Base-by-base conservation (phyloP, 257 asterid genomes). In the Petunia secreta region DNA sequence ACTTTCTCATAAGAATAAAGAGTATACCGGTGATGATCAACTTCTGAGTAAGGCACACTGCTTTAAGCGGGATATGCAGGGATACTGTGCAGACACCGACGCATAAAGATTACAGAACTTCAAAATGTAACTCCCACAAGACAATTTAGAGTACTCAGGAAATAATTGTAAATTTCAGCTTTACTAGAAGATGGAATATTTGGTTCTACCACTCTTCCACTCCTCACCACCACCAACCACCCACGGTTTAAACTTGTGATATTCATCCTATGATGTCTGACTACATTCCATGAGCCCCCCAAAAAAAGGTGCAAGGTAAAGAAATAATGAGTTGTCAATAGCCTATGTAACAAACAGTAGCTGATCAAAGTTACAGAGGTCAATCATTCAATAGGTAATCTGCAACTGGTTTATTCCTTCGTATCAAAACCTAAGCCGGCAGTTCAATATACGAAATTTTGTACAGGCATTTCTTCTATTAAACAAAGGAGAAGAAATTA, bases 321-420 rank as follows among this genome's bases (percentile, higher is more conserved):
- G 58, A 69, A 46, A 69, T 69, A 4, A 69, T 46, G 43, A 69
- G 41, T 46, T 69, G 41, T 69, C 77, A 69, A 46, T 46, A 69
- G 16, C 46, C 50, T 40, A 69, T 9, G 25, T 3, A 69, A 46
- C 58, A 69, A 37, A 69, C 25, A 14, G 77, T 44, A n/a, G 34
- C 34, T 52, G 55, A 55, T 52, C 57, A 44, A n/a, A 16, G 8
- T 16, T 25, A 54, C 59, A 25, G 25, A 46, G 16, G 25, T 46
- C 9, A 44, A 69, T 15, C 44, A 46, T 46, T 48, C 77, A 69
- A 4, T 53, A 69, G 16, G 59, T 69, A 46, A 69, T 46, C 10
- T 16, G 59, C 59, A 46, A 46, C 3, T 46, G 44, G 43, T 46
- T 41, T 25, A 46, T 48, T 71, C 10, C 77, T 71, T 71, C 16